Percentiles rank a stretch among this genome's conserved stretches.
Conservation (phyloP, 306 rosid species). For the Vigna trinervia region DNA sequence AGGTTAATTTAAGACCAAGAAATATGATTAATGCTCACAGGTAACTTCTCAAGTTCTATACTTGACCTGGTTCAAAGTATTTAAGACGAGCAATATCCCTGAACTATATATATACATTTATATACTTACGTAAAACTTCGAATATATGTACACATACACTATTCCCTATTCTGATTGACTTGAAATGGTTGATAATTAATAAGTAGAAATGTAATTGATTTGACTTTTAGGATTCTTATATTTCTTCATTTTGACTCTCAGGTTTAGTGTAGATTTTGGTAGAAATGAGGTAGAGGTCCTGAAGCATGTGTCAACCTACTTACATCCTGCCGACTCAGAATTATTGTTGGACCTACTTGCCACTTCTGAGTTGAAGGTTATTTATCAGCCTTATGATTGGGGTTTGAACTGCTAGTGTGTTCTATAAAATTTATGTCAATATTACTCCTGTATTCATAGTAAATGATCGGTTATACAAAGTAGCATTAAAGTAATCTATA, state of each 20-base stretch:
- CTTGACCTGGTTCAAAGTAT: background rate
- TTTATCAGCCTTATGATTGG: constrained; percentile 78
- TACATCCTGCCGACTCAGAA: constrained; percentile 63
- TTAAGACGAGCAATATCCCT: background rate
- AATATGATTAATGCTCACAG: background rate
- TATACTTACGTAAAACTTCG: background rate
- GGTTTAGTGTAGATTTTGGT: constrained; percentile 81
- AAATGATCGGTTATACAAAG: constrained; percentile 1
- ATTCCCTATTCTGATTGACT: constrained; percentile 2
- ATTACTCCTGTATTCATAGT: constrained; percentile 23
- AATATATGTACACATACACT: background rate
- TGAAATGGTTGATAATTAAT: constrained; percentile 4
- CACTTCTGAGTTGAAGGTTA: constrained; percentile 68
- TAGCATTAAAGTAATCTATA: constrained; percentile 25
- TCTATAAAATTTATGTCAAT: background rate
- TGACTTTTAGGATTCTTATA: background rate
- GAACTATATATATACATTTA: background rate
- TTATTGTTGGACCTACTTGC: constrained; percentile 73
- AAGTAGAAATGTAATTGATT: background rate
- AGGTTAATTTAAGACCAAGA: background rate
- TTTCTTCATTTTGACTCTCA: constrained; percentile 43
- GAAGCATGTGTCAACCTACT: constrained; percentile 75
- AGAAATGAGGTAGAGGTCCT: constrained; percentile 74
- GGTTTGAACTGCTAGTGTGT: constrained; percentile 63
- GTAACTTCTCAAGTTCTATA: background rate